Base-by-base conservation (phyloP, 2,329 filamentous ascomycete species). In the Diaporthe capsici region DNA sequence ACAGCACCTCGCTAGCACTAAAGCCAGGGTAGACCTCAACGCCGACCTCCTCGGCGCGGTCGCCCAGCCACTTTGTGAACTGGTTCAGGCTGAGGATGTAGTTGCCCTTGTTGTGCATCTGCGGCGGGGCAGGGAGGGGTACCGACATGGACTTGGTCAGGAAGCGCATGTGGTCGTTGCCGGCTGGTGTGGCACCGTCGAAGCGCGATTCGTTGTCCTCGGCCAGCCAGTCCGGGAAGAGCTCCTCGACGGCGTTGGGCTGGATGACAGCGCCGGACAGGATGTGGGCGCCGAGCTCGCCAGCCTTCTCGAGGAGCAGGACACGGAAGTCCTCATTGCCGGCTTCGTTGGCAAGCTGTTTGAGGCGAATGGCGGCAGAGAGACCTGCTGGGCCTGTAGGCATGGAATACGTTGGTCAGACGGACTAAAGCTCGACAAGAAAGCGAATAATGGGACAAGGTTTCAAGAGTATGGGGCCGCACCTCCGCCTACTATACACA, bases 91-190 rank as follows among this genome's bases (percentile, higher is more conserved):
- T 98, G 81, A 99, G 92, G 79, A 99, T 99, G 84, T 97, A 98
- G 86, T 99, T 99, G 79, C 97, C 97, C 81, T 98, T 91, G 84
- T 99, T 99, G 87, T 96, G 92, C 97, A 99, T 99, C 87, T 98
- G 97, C 44, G 97, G 97, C 60, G 97, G 97, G 17, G 93, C 92
- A 1, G 96, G 97, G 72, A 98, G 88, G 8, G 95, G 95, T 75
- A 98, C 91, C 0, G 95, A 88, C 77, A 88, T 88, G 72, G 89
- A 94, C 86, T 96, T 94, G 63, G 96, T 98, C 77, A 99, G 89
- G 85, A 98, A 98, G 80, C 95, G 93, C 96, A 99, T 98, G 85
- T 92, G 93, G 82, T 99, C 97, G 68, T 87, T 87, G 78, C 91
- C 93, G 6, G 95, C 96, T 28, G 95, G 93, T 1, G 97, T 99